Evolutionary conservation across 371 early-diverging fungal genomes (phyloP).

Genomic region (Catenaria anguillulae): DNA sequence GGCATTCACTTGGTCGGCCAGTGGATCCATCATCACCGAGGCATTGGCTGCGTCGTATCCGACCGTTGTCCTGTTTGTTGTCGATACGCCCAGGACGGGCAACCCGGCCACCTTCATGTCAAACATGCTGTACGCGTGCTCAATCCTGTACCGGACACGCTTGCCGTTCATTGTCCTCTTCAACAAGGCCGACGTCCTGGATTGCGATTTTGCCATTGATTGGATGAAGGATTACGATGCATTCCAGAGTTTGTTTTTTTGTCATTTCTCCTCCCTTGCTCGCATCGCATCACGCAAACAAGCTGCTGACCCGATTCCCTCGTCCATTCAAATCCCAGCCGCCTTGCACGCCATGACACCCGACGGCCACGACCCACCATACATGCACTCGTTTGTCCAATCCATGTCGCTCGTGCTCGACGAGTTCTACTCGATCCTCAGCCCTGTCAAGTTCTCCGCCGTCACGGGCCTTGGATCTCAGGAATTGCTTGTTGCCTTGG

Average conservation of each 20-base stretch:
- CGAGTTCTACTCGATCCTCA: constrained; percentile 91
- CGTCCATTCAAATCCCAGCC: not conserved
- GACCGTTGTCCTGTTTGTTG: constrained; percentile 86
- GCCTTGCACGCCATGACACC: constrained; percentile 29
- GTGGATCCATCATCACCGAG: constrained; percentile 94
- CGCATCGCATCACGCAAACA: too few relatives aligned
- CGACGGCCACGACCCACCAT: constrained; percentile 25
- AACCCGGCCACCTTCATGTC: constrained; percentile 96
- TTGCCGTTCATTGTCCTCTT: constrained; percentile 89
- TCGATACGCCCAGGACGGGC: constrained; percentile 90
- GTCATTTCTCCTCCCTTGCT: constrained; percentile 25
- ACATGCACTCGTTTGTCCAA: constrained; percentile 82
- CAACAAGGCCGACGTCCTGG: constrained; percentile 93
- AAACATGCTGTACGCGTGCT: constrained; percentile 98
- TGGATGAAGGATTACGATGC: constrained; percentile 97
- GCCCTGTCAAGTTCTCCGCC: constrained; percentile 78
- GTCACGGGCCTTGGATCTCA: constrained; percentile 89
- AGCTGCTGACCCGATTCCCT: too few relatives aligned
- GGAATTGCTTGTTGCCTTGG: constrained; percentile 75
- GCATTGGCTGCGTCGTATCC: constrained; percentile 83
- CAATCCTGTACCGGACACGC: constrained; percentile 88
- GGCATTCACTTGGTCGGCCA: constrained; percentile 99
- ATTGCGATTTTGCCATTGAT: constrained; percentile 70
- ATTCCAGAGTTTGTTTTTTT: constrained; percentile 58
- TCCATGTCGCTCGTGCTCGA: constrained; percentile 95